These are phyloP conservation scores for Fistulinella prunicolor DNA, from an alignment of 768 basidiomycete species.

Conservation along the genomic window DNA sequence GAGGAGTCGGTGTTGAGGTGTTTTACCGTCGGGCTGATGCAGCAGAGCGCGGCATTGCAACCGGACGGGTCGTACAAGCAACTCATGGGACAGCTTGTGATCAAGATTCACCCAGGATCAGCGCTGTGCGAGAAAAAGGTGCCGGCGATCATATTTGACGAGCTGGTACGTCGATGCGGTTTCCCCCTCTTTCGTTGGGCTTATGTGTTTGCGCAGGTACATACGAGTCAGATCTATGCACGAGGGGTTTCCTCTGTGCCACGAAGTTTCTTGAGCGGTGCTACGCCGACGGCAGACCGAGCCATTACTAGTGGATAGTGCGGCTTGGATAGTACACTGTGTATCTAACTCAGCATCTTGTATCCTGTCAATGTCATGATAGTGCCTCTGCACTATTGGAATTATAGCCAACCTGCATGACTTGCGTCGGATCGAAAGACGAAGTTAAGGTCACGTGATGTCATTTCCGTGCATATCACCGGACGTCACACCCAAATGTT, in stretches of 20 bases:
- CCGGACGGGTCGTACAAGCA: conserved; percentile 88
- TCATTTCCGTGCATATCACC: too few relatives aligned
- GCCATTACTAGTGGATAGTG: conserved; percentile 9
- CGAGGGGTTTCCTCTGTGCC: conserved; percentile 86
- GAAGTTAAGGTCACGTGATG: too few relatives aligned
- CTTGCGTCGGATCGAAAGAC: too few relatives aligned
- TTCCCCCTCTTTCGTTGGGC: neutral
- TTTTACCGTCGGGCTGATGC: conserved; percentile 72
- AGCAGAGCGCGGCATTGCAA: conserved; percentile 81
- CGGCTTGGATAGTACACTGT: neutral
- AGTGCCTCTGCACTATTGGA: too few relatives aligned
- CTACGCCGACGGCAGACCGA: conserved; percentile 17
- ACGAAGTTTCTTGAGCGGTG: conserved; percentile 43
- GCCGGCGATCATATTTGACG: conserved; percentile 88
- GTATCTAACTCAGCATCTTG: too few relatives aligned
- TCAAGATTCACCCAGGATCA: conserved; percentile 93
- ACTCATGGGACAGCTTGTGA: conserved; percentile 66
- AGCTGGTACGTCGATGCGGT: conserved; percentile 60
- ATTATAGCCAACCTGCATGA: too few relatives aligned
- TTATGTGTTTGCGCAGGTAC: conserved; percentile 47
- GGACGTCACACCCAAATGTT: too few relatives aligned
- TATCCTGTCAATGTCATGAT: too few relatives aligned
- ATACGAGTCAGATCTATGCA: conserved; percentile 84
- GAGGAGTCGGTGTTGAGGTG: conserved; percentile 69
- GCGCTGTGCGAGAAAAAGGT: conserved; percentile 76